Conservation (phyloP, 441 rosid genomes). For the Theobroma grandiflorum region DNA sequence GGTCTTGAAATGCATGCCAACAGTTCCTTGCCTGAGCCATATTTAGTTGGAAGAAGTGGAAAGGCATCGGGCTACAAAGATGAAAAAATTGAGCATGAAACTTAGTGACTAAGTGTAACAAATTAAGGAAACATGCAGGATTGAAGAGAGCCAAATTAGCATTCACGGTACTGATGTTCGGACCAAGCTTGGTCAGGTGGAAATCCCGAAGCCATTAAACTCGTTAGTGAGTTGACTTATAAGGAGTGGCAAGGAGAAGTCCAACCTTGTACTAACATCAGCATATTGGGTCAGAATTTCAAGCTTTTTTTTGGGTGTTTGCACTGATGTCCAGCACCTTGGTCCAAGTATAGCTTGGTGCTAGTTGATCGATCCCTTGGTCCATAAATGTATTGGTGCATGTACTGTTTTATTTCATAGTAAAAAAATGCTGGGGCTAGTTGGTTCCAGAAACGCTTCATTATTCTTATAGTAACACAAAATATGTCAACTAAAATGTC, state of each 20-base stretch:
- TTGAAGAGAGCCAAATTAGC: not conserved
- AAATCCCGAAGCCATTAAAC: not conserved
- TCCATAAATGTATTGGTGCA: not conserved
- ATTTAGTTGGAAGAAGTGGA: conserved; percentile 76
- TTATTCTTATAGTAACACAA: not conserved
- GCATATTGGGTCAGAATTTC: not conserved
- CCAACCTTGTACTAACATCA: not conserved
- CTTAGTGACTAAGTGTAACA: not conserved
- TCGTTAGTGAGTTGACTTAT: not conserved
- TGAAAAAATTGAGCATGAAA: conserved; percentile 52
- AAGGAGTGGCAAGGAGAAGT: not conserved
- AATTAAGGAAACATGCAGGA: not conserved
- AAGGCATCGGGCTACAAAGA: conserved; percentile 76
- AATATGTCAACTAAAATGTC: not conserved
- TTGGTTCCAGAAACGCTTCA: not conserved
- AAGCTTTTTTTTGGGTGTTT: not conserved
- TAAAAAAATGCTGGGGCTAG: not conserved
- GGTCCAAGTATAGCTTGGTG: not conserved
- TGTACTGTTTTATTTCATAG: not conserved
- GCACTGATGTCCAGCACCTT: not conserved
- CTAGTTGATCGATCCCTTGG: not conserved
- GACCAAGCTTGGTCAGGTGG: not conserved
- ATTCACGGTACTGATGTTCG: not conserved
- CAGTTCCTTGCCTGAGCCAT: conserved; percentile 58
- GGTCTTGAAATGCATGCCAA: conserved; percentile 69